These are phyloP conservation scores for thale cress (Arabidopsis thaliana) DNA, from an alignment of 345 rosid species.

Conservation along the genomic window DNA sequence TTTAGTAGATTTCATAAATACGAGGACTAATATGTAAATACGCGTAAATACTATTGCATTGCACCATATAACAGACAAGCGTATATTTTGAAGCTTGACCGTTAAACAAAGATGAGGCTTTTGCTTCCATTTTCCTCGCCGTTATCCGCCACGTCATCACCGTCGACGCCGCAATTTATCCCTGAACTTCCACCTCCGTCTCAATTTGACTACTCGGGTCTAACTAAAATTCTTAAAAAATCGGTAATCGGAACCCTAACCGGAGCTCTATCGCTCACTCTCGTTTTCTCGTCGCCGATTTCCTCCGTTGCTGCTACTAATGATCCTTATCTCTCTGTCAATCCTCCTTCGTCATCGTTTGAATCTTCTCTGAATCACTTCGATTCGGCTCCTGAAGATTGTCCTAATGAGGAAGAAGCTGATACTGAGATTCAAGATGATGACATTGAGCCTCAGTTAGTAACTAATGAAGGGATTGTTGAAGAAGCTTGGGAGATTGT, in stretches of 20 bases:
- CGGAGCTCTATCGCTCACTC: slow-evolving; percentile 67
- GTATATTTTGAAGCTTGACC: slow-evolving; percentile 2
- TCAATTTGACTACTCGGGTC: neutral
- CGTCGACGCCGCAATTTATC: slow-evolving; percentile 21
- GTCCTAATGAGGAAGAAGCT: slow-evolving; percentile 60
- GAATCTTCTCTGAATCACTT: slow-evolving; percentile 37
- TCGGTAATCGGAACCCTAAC: slow-evolving; percentile 49
- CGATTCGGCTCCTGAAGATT: slow-evolving; percentile 50
- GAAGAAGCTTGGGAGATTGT: slow-evolving; percentile 97
- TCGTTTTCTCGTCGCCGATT: slow-evolving; percentile 61
- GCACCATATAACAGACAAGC: neutral
- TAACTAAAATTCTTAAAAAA: slow-evolving; percentile 45
- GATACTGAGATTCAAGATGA: slow-evolving; percentile 48
- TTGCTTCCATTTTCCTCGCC: slow-evolving; percentile 49
- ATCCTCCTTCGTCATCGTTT: slow-evolving; percentile 32
- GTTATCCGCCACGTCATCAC: slow-evolving; percentile 41
- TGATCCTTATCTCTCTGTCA: slow-evolving; percentile 48
- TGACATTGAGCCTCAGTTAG: slow-evolving; percentile 47
- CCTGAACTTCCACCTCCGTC: neutral
- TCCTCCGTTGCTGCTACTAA: slow-evolving; percentile 48
- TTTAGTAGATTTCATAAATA: neutral
- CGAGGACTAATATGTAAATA: neutral
- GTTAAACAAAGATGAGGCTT: slow-evolving; percentile 54
- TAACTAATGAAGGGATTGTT: slow-evolving; percentile 68
- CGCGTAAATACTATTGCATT: neutral